phyloP scores from a whole-genome alignment of 2,329 filamentous ascomycete genomes.

The Aspergillus unguis region DNA sequence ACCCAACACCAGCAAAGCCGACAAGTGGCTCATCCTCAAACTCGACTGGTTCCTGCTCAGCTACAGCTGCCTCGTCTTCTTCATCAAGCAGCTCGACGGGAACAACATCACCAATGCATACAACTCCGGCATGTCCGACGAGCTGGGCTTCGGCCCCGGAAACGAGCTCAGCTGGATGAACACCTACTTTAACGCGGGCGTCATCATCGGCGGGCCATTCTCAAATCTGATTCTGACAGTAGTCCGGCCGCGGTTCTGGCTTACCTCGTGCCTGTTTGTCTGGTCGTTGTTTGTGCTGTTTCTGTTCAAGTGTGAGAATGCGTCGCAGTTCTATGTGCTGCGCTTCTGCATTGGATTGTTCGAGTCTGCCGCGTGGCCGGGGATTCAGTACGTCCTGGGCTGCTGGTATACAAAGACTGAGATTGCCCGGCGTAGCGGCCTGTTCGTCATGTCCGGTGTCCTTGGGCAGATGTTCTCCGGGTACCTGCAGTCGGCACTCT shows the following conservation, averaged over 20 bases:
- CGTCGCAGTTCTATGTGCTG: slow-evolving; percentile 16
- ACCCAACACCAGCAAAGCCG: neutral
- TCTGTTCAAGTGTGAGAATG: slow-evolving; percentile 28
- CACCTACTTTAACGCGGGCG: slow-evolving; percentile 45
- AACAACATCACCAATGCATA: slow-evolving; percentile 50
- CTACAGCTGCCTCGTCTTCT: slow-evolving; percentile 45
- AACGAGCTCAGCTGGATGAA: slow-evolving; percentile 37
- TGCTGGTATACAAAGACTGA: slow-evolving; percentile 19
- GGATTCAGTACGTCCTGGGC: slow-evolving; percentile 17
- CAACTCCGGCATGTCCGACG: slow-evolving; percentile 47
- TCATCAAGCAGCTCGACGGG: slow-evolving; percentile 47
- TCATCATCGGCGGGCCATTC: slow-evolving; percentile 33
- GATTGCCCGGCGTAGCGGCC: slow-evolving; percentile 11
- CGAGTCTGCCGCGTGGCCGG: slow-evolving; percentile 18
- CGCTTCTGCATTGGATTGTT: slow-evolving; percentile 20
- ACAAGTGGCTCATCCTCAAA: neutral
- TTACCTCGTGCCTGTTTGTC: slow-evolving; percentile 27
- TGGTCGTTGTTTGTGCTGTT: slow-evolving; percentile 45
- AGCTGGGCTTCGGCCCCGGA: slow-evolving; percentile 45
- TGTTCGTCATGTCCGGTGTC: slow-evolving; percentile 17
- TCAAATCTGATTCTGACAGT: slow-evolving; percentile 36
- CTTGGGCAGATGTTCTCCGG: slow-evolving; percentile 2
- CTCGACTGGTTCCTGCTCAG: slow-evolving; percentile 29
- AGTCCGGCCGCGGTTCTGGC: slow-evolving; percentile 32
- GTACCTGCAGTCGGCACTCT: slow-evolving; percentile 1